Base-by-base conservation (phyloP, 2,329 filamentous ascomycete species). In the Talaromyces piceae region DNA sequence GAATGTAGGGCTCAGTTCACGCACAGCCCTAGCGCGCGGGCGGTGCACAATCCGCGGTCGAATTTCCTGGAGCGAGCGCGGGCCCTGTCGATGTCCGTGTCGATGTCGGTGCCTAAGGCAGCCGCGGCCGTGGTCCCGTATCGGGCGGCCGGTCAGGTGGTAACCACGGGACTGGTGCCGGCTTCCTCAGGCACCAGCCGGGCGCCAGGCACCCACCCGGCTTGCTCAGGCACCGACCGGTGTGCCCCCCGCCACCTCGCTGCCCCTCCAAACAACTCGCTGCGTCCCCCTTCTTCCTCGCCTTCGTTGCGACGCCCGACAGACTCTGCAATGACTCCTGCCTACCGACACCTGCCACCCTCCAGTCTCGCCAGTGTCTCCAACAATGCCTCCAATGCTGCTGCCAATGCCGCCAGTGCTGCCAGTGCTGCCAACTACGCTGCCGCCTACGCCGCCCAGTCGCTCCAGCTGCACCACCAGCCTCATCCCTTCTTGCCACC, bases 1-100 rank as follows among this genome's bases (percentile, higher is more conserved):
- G 91, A 97, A 63, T 87, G 89, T 49, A 90, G 85, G 67, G 85
- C 90, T 23, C 89, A 94, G 66, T 98, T 93, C 70, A 95, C 91
- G 4, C 87, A 93, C 61, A 83, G 95, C 69, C 81, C 79, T 41
- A 72, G 69, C 53, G 75, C 74, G n/a, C n/a, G n/a, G 52, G 58
- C 61, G 54, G 59, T 70, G 56, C 71, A 76, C 67, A 75, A 77
- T 61, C 68, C 69, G 56, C 66, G 69, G 55, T 70, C 73, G 54
- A 75, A 75, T 67, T 77, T 76, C 67, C 66, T 77, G 50, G 72
- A 75, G 56, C 70, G 66, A 57, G 69, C 75, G 55, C 70, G 69
- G 63, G 66, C 64, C 9, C n/a, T 33, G 39, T 27, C 20, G n/a
- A n/a, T n/a, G n/a, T n/a, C n/a, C n/a, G n/a, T n/a, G n/a, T n/a